Evolutionary conservation across 345 rosid species (phyloP), one percentile per base, ranked within the genome.

Genomic region (Lumnitzera racemosa): DNA sequence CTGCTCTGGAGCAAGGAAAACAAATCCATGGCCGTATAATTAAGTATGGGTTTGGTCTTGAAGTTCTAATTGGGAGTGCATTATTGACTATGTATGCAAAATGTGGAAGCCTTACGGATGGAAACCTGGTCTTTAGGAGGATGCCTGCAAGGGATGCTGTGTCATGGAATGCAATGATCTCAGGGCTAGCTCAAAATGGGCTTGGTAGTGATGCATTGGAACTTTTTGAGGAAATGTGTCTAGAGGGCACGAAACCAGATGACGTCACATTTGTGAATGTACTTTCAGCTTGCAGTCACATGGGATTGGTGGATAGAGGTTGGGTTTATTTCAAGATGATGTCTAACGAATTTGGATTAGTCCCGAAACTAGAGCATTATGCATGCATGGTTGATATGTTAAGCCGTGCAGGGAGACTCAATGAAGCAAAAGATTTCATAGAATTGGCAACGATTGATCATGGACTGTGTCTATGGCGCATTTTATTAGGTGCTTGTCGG

Each of bases 11-110:
- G 57, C 86, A 78, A 48, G 95, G 88, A 47, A 77, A 78, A 57
- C 83, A 84, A 64, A 70, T 84, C 59, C 95, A 87, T 61, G 86
- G 88, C 25, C 75, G 81, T 61, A 70, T 86, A 12, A 64, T 80
- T 53, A 84, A 84, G 70, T 68, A 74, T 49, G 76, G 72, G 14
- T 68, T 72, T 12, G 86, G 77, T 63, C 62, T 76, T 27, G 78
- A 73, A 46, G 76, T 87, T 52, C 80, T 66, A 46, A 86, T 61
- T 64, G 72, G 90, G 89, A 84, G 86, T 56, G 78, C 86, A 31
- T 80, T 87, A 23, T 67, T 83, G 15, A 85, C 83, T 65, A 84
- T 87, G 90, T 87, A 87, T 75, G 86, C 84, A 11, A 87, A 87
- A 70, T 84, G 90, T 10, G 88, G 90, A 16, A 67, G 61, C 72